A percentile compares a stretch with the other conserved stretches of the same genome.
phyloP scores from a whole-genome alignment of 495 filamentous ascomycete genomes.

The Neurospora pannonica region DNA sequence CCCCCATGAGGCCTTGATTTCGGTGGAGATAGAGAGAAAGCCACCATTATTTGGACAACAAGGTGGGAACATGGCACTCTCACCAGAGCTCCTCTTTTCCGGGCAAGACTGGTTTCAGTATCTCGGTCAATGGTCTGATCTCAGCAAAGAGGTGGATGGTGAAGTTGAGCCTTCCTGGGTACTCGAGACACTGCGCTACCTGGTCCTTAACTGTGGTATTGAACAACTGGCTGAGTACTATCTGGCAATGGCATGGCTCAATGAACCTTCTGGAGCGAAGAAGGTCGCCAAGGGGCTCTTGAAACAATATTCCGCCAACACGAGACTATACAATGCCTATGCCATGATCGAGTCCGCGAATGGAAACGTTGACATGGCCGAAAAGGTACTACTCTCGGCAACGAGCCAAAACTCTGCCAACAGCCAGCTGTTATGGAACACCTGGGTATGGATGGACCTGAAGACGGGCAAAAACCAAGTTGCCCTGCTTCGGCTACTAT shows the following conservation, averaged over 20 bases:
- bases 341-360: constrained; percentile 59
- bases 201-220: constrained; percentile 35
- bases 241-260: constrained; percentile 57
- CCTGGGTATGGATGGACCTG: constrained; percentile 64
- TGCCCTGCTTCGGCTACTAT: constrained; percentile 21
- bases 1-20: background rate
- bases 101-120: constrained; percentile 28
- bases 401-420: constrained; percentile 20
- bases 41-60: constrained; percentile 27
- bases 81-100: constrained; percentile 29
- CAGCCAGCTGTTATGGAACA: constrained; percentile 52
- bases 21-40: constrained; percentile 10
- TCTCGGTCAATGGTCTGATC: constrained; percentile 15
- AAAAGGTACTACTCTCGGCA: constrained; percentile 57
- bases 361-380: constrained; percentile 43
- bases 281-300: constrained; percentile 66
- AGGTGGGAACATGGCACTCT: constrained; percentile 21
- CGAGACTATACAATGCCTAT: constrained; percentile 69
- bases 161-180: constrained; percentile 40
- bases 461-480: constrained; percentile 27
- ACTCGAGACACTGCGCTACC: constrained; percentile 41
- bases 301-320: constrained; percentile 53
- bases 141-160: background rate
- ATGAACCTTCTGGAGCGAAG: constrained; percentile 45
- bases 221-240: constrained; percentile 59